phyloP scores from a whole-genome alignment of 1,284 basidiomycete species.

The Puccinia novopanici region DNA sequence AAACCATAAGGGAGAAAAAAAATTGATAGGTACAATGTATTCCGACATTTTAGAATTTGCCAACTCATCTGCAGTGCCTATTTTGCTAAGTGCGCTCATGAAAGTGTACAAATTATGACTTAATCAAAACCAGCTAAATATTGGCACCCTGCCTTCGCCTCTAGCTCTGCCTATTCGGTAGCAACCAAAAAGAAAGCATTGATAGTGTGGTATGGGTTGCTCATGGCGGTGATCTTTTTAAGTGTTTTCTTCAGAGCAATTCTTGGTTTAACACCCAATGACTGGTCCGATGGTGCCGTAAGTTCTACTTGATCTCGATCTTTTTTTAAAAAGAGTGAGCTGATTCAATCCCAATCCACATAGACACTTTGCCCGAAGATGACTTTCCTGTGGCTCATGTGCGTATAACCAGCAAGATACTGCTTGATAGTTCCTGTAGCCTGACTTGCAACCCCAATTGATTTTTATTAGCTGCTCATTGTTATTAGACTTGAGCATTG shows the following conservation, averaged over 20 bases:
- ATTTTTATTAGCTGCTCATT: slow-evolving; percentile 31
- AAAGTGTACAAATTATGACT: not conserved
- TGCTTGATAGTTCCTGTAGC: not conserved
- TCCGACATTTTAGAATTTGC: slow-evolving; percentile 35
- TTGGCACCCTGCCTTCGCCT: not conserved
- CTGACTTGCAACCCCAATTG: not conserved
- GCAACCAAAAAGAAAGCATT: slow-evolving; percentile 38
- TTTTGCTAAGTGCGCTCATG: slow-evolving; percentile 45
- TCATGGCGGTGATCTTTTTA: slow-evolving; percentile 47
- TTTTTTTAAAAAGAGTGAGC: no score
- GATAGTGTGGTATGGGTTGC: slow-evolving; percentile 36
- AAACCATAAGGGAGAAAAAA: not conserved
- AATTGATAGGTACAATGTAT: not conserved
- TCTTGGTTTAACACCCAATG: slow-evolving; percentile 32
- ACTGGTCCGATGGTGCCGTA: slow-evolving; percentile 48
- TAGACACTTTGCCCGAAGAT: slow-evolving; percentile 46
- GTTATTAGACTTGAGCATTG: slow-evolving; percentile 47
- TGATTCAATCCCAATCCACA: not conserved
- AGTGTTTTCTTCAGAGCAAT: slow-evolving; percentile 49
- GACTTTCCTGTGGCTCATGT: slow-evolving; percentile 51
- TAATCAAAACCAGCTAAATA: not conserved
- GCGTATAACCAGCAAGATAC: not conserved
- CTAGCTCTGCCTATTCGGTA: slow-evolving; percentile 48
- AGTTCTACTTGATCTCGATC: slow-evolving; percentile 4
- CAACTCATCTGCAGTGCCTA: slow-evolving; percentile 51